Evolutionary conservation across 352 stramenopile genomes (phyloP).

Genomic region (Globisporangium megalacanthum): DNA sequence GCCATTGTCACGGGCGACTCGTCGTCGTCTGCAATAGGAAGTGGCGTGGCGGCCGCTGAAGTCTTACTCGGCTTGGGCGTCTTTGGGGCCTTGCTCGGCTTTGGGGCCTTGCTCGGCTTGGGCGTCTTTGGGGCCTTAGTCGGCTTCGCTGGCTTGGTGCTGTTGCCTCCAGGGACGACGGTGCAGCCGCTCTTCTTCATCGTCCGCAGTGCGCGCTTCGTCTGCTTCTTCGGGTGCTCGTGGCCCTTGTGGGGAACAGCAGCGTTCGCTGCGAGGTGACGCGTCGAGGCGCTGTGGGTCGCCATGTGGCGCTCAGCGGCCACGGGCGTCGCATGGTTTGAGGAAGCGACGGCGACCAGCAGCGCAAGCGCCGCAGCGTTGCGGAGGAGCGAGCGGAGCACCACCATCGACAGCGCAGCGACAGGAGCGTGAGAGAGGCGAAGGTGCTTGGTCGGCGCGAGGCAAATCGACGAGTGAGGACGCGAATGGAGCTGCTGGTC

Average conservation of each 20-base stretch:
- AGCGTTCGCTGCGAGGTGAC: slow-evolving; percentile 5
- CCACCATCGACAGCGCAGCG: neutral
- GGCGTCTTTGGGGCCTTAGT: slow-evolving; percentile 5
- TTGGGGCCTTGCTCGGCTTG: neutral
- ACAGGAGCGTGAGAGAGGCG: neutral
- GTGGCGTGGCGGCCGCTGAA: neutral
- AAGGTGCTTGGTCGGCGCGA: neutral
- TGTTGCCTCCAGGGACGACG: slow-evolving; percentile 4
- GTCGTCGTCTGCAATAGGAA: neutral
- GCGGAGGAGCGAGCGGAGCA: slow-evolving; percentile 10
- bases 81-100: neutral
- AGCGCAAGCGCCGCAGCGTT: slow-evolving; percentile 14
- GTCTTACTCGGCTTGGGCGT: neutral
- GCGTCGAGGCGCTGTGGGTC: neutral
- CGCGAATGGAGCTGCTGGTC: too few species aligned
- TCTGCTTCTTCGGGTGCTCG: neutral
- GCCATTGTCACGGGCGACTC: neutral
- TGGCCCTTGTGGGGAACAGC: neutral
- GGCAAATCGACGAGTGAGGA: neutral
- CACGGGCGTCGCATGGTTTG: neutral
- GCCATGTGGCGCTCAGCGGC: neutral
- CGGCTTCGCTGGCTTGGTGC: neutral
- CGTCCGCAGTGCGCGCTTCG: neutral
- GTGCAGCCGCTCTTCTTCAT: slow-evolving; percentile 9
- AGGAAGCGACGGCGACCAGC: slow-evolving; percentile 4